Base-by-base conservation (phyloP, 306 rosid species). In the Biancaea sappan region DNA sequence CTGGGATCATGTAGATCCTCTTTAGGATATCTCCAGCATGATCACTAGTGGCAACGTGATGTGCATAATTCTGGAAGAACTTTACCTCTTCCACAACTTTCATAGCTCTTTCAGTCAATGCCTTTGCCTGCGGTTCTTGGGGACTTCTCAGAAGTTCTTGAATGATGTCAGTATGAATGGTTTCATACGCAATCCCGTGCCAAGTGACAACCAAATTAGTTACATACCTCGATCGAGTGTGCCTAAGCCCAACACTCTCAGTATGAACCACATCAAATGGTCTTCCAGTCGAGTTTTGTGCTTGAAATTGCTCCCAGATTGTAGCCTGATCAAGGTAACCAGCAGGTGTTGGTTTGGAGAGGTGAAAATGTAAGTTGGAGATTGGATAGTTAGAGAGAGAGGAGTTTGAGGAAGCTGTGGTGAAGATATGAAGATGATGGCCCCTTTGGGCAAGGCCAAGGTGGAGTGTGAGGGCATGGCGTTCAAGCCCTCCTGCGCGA, bases 381-480 rank as follows among this genome's bases (percentile, higher is more conserved):
- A 56, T 57, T 14, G 81, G 59, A 66, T 82, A 67, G 2, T 66
- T 28, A 0, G 79, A 61, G 69, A 72, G 47, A 71, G 88, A 79
- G 32, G 88, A 58, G 38, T 79, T 77, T 32, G 73, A 14, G 52
- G 83, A 11, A 0, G 28, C 62, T 22, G 90, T 78, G 52, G 97
- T 89, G 84, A 91, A 91, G 71, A 89, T 81, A 71, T 91, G 92
- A 66, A 91, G 89, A 22, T 89, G 86, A 53, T 91, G 94, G 66
- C 92, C 94, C 70, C 92, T 88, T 82, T 75, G 77, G 16, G 91
- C 89, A 40, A 91, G 97, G 28, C 79, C 90, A n/a, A 87, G 85
- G 53, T 91, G 94, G 56, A 89, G 94, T 15, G 94, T 89, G 41
- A 80, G 61, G 54, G 97, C 92, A 35, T 89, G 97, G 64, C 97